phyloP scores from a whole-genome alignment of 2,329 filamentous ascomycete species.

The Davidsoniella neocaledoniae region DNA sequence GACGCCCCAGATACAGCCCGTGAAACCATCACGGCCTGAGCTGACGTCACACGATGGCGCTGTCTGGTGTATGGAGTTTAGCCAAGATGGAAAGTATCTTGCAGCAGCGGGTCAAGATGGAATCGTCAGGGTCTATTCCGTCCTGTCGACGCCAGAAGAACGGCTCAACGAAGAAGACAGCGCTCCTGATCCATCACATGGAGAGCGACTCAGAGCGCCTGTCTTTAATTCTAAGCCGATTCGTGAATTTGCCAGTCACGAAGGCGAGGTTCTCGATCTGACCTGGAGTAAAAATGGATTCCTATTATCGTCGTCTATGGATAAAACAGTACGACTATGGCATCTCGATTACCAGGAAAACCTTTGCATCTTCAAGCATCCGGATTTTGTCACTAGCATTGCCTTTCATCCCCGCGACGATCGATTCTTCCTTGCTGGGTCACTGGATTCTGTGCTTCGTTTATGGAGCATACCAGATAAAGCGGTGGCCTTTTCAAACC shows the following conservation, averaged over 20 bases:
- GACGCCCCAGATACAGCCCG: too few relatives aligned
- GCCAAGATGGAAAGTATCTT: slow-evolving; percentile 75
- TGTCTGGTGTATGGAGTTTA: slow-evolving; percentile 87
- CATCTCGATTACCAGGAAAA: slow-evolving; percentile 75
- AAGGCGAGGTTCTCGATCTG: slow-evolving; percentile 70
- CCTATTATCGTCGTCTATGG: slow-evolving; percentile 87
- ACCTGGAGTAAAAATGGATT: slow-evolving; percentile 99
- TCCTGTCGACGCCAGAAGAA: slow-evolving; percentile 69
- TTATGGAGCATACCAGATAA: slow-evolving; percentile 97
- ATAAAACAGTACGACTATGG: slow-evolving; percentile 92
- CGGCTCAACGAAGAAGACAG: slow-evolving; percentile 60
- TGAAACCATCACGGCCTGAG: slow-evolving; percentile 16
- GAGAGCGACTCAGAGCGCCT: slow-evolving; percentile 63
- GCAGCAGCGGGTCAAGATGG: slow-evolving; percentile 85
- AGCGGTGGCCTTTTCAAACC: slow-evolving; percentile 65
- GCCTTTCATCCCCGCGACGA: slow-evolving; percentile 90
- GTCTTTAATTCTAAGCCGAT: slow-evolving; percentile 71
- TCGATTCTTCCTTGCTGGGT: slow-evolving; percentile 89
- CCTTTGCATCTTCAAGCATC: slow-evolving; percentile 84
- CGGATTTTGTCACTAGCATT: slow-evolving; percentile 87
- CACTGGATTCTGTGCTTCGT: slow-evolving; percentile 70
- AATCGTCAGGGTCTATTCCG: slow-evolving; percentile 73
- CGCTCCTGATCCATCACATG: slow-evolving; percentile 26
- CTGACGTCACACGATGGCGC: slow-evolving; percentile 36
- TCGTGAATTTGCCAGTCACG: slow-evolving; percentile 69